These are phyloP conservation scores for Ilex paraguariensis DNA, from an alignment of 305 asterid genomes.

Conservation along the genomic window DNA sequence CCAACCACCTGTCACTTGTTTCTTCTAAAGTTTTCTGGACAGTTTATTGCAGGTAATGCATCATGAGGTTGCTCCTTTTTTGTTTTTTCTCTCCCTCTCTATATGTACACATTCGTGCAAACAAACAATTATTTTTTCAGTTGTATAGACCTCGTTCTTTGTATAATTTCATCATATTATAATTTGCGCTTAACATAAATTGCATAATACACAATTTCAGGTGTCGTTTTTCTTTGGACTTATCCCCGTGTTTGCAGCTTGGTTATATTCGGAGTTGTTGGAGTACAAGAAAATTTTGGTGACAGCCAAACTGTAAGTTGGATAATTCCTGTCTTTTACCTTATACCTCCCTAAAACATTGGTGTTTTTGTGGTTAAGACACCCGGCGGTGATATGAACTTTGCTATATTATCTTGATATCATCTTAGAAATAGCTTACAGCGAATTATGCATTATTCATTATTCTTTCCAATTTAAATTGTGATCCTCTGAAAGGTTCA, in stretches of 20 bases:
- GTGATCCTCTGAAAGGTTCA: no score
- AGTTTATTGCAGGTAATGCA: no score
- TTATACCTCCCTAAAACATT: background rate
- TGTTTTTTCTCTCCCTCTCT: no score
- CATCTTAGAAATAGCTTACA: background rate
- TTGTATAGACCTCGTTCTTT: no score
- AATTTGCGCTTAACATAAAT: background rate
- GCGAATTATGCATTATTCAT: background rate
- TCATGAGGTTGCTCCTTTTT: no score
- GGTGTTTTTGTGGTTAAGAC: background rate
- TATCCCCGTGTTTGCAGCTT: constrained; percentile 63
- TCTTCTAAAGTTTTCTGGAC: no score
- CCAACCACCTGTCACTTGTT: no score
- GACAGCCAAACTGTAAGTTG: constrained; percentile 43
- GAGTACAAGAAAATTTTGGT: constrained; percentile 43
- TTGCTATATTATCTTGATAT: background rate
- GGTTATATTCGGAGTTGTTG: constrained; percentile 71
- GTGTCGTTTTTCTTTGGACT: constrained; percentile 73
- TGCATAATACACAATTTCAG: constrained; percentile 29
- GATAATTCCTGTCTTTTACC: constrained; percentile 2
- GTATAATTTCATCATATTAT: no score
- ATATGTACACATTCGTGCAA: no score
- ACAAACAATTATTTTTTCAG: no score
- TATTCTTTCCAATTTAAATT: no score
- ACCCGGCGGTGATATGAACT: background rate